A percentile compares a stretch with the other conserved stretches of the same genome.
Evolutionary conservation across 768 basidiomycete species (phyloP).

Genomic region (Lyophyllum decastes): DNA sequence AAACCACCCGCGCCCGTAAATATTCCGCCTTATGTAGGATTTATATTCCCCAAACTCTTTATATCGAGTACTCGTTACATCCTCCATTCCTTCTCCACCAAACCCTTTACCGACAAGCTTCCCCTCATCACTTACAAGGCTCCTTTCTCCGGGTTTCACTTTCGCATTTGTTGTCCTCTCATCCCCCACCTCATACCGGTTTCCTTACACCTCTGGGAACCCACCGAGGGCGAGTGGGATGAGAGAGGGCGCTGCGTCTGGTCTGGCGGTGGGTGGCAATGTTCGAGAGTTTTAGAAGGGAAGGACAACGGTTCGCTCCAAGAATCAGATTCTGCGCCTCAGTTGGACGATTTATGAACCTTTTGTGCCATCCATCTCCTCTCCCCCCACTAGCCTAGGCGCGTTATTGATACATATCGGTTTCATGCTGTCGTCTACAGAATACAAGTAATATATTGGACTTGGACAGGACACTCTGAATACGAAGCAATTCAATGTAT

Average conservation of each 20-base stretch:
- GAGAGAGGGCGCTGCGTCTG: constrained; percentile 74
- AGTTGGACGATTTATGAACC: constrained; percentile 2
- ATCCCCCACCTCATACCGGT: constrained; percentile 54
- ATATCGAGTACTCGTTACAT: constrained; percentile 19
- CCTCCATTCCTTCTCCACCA: constrained; percentile 1
- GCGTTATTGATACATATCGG: constrained; percentile 12
- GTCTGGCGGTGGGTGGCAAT: constrained; percentile 19
- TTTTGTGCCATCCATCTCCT: constrained; percentile 9
- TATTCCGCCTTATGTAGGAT: constrained; percentile 17
- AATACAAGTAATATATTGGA: constrained; percentile 6
- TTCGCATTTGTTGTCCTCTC: constrained; percentile 64
- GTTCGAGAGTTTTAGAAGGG: constrained; percentile 15
- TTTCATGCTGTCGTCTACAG: constrained; percentile 13
- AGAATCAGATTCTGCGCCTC: constrained; percentile 1
- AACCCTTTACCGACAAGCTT: constrained; percentile 13
- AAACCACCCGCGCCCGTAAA: constrained; percentile 33
- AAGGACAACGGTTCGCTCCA: not conserved
- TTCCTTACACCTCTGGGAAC: constrained; percentile 24
- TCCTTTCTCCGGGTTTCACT: constrained; percentile 17
- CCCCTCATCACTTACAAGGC: constrained; percentile 16
- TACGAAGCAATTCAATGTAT: too few relatives aligned
- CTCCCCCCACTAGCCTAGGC: constrained; percentile 10
- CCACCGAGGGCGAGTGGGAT: constrained; percentile 58
- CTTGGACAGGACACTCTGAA: too few relatives aligned
- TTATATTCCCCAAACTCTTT: constrained; percentile 8